phyloP scores from a whole-genome alignment of 805 yeast species.

The Ogataea allantospora region DNA sequence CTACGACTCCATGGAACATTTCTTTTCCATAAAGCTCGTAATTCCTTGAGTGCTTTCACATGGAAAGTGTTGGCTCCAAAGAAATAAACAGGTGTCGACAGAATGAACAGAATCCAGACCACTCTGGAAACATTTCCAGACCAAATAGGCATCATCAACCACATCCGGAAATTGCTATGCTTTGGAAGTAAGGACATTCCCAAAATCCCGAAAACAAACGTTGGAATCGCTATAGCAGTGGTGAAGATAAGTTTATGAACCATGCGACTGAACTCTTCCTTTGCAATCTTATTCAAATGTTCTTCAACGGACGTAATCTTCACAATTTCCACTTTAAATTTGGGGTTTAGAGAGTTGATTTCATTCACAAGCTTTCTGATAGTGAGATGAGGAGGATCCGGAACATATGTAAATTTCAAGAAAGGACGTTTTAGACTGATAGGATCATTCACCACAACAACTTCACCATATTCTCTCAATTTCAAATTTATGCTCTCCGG shows the following conservation, averaged over 20 bases:
- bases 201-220: conserved; percentile 67
- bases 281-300: conserved; percentile 50
- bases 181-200: conserved; percentile 59
- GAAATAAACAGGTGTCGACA: conserved; percentile 73
- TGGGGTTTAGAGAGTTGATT: conserved; percentile 43
- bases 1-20: conserved; percentile 55
- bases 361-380: conserved; percentile 54
- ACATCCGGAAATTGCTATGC: conserved; percentile 41
- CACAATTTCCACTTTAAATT: conserved; percentile 51
- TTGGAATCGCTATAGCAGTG: conserved; percentile 55
- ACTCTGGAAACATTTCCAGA: conserved; percentile 57
- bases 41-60: conserved; percentile 59
- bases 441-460: conserved; percentile 54
- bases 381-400: conserved; percentile 51
- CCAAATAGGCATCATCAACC: conserved; percentile 65
- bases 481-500: conserved; percentile 54
- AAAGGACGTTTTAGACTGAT: conserved; percentile 55
- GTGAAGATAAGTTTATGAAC: conserved; percentile 48
- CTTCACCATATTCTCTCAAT: conserved; percentile 52
- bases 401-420: conserved; percentile 64
- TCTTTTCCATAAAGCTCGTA: conserved; percentile 54
- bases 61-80: conserved; percentile 76
- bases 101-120: conserved; percentile 62
- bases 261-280: conserved; percentile 46
- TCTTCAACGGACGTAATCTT: conserved; percentile 62